Evolutionary conservation across 225 moss, liverwort and hornwort species (phyloP).

Genomic region (Climacium dendroides): DNA sequence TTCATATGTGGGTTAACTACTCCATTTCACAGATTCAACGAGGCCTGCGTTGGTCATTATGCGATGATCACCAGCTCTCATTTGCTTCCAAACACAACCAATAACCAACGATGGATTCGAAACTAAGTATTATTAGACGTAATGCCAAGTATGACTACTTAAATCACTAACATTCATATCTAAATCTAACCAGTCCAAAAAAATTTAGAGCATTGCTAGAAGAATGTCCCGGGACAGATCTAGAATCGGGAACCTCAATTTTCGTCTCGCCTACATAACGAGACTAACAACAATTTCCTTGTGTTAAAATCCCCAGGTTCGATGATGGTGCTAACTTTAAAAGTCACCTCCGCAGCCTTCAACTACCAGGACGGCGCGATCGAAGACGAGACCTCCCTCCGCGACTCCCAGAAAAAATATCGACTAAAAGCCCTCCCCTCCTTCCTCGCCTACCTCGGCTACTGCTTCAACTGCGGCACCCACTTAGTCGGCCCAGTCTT

Average conservation of each 20-base stretch:
- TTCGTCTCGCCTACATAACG: neutral
- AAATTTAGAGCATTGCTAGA: neutral
- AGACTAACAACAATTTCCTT: neutral
- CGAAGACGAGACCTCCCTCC: constrained; percentile 1
- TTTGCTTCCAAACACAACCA: neutral
- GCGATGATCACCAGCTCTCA: neutral
- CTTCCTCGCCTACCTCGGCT: constrained; percentile 43
- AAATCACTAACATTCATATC: neutral
- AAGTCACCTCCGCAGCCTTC: constrained; percentile 44
- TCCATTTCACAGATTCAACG: neutral
- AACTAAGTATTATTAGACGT: neutral
- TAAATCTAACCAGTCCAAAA: no score
- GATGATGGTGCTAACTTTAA: constrained; percentile 61
- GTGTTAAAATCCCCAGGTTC: constrained; percentile 10
- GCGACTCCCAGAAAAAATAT: constrained; percentile 29
- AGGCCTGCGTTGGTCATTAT: neutral
- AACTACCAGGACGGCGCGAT: constrained; percentile 53
- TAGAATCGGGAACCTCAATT: neutral
- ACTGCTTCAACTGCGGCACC: constrained; percentile 53
- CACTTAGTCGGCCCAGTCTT: constrained; percentile 55
- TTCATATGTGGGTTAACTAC: neutral
- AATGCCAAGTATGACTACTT: neutral
- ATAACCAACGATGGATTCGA: no score
- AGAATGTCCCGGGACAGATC: neutral
- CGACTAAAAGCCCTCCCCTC: constrained; percentile 22